Evolutionary conservation across 208 protist species (phyloP).

Genomic region (Wallacemonas sp.): DNA sequence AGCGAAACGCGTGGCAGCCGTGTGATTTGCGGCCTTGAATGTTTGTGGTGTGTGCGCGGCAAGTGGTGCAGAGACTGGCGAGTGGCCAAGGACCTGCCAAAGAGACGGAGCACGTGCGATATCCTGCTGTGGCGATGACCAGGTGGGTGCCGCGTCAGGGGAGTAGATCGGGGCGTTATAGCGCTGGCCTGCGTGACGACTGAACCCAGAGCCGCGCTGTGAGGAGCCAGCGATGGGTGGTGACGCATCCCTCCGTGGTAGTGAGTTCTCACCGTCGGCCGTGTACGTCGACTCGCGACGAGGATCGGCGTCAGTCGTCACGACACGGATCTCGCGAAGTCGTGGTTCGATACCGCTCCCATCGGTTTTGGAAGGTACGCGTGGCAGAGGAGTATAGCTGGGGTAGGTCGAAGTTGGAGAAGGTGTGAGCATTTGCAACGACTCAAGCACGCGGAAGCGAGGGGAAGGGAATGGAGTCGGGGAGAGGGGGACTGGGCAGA

Average conservation of each 20-base stretch:
- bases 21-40: too few species aligned
- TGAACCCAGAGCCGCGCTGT: too few species aligned
- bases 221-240: too few species aligned
- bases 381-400: conserved; percentile 35
- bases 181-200: too few species aligned
- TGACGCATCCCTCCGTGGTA: too few species aligned
- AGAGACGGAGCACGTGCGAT: not conserved
- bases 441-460: too few species aligned
- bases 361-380: conserved; percentile 16
- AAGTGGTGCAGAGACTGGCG: not conserved
- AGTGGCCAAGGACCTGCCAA: not conserved
- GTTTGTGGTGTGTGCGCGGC: not conserved
- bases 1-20: too few species aligned
- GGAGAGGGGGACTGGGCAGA: too few species aligned
- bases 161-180: conserved; percentile 12
- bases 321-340: conserved; percentile 4
- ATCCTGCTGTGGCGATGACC: not conserved
- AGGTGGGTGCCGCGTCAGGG: not conserved
- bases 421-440: conserved; percentile 30
- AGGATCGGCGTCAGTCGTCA: too few species aligned
- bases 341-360: conserved; percentile 2
- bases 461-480: too few species aligned
- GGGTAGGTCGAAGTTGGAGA: conserved; percentile 40
- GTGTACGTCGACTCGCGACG: too few species aligned
- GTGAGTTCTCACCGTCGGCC: too few species aligned